phyloP scores from a whole-genome alignment of 495 filamentous ascomycete genomes.

The Sporormia fimetaria region DNA sequence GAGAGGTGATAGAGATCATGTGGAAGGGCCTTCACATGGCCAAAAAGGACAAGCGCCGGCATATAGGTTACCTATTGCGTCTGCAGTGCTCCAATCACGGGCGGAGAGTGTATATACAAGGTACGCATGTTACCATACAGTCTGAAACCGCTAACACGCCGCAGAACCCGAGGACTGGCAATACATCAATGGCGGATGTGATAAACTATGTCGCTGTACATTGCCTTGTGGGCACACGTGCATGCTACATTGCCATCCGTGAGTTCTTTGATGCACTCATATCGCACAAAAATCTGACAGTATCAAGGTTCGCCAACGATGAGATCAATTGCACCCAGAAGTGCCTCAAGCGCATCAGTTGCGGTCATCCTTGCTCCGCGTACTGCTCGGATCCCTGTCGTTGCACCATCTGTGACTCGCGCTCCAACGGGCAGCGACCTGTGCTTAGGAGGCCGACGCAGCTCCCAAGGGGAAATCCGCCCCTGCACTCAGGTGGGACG shows the following conservation, averaged over 20 bases:
- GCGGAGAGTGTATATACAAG: conserved; percentile 31
- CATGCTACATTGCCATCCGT: conserved; percentile 40
- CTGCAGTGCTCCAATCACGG: conserved; percentile 32
- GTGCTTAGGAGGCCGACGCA: neutral
- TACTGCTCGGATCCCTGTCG: conserved; percentile 23
- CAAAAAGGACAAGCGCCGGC: conserved; percentile 3
- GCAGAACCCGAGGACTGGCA: conserved; percentile 40
- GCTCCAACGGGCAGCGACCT: neutral
- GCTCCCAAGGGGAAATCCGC: neutral
- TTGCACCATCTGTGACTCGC: conserved; percentile 14
- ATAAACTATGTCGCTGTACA: conserved; percentile 37
- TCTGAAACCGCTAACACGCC: conserved; percentile 24
- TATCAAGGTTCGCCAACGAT: conserved; percentile 5
- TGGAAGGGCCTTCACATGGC: conserved; percentile 9
- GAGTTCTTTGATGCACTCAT: conserved; percentile 12
- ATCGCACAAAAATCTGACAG: neutral
- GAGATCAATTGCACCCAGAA: conserved; percentile 23
- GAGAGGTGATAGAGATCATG: conserved; percentile 28
- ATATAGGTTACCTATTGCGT: conserved; percentile 33
- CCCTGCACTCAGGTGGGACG: neutral
- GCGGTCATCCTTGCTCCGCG: conserved; percentile 22
- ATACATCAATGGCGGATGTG: conserved; percentile 49
- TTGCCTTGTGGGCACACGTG: conserved; percentile 42
- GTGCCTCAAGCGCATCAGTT: conserved; percentile 18
- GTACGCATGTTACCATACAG: conserved; percentile 6